These are phyloP conservation scores for Cladobotryum protrusum DNA, from an alignment of 2,329 filamentous ascomycete species.

Conservation along the genomic window DNA sequence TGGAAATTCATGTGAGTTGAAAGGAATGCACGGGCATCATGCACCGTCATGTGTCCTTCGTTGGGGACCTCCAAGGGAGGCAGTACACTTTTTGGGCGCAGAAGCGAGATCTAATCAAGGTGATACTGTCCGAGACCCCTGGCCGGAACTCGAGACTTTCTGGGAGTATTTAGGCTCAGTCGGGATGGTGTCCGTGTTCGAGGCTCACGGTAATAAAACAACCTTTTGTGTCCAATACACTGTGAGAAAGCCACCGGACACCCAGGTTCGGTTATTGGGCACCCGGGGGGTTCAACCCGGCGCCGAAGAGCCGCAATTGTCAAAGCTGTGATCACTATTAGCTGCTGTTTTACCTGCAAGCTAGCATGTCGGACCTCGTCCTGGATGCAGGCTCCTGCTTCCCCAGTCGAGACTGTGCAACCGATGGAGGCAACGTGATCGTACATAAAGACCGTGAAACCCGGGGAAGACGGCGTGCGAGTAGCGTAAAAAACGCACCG, in stretches of 20 bases:
- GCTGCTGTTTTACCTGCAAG: constrained; percentile 4
- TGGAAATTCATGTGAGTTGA: constrained; percentile 28
- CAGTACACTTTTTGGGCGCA: no score
- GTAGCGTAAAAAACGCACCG: background rate
- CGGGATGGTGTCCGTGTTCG: background rate
- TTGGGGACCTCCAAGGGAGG: background rate
- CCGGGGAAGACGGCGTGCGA: background rate
- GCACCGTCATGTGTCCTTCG: constrained; percentile 8
- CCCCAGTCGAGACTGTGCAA: background rate
- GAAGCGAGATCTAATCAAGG: no score
- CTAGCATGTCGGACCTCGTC: background rate
- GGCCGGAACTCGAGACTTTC: constrained; percentile 1
- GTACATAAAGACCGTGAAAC: background rate
- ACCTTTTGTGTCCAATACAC: background rate
- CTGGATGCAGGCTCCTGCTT: background rate
- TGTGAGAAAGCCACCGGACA: background rate
- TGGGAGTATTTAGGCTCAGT: background rate
- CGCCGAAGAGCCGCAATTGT: constrained; percentile 9
- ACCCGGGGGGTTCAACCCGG: background rate
- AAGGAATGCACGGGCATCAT: constrained; percentile 24
- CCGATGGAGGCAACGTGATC: constrained; percentile 5
- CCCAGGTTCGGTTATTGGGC: background rate
- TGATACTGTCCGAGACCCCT: background rate
- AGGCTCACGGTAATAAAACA: background rate
- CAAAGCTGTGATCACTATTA: constrained; percentile 7